Evolutionary conservation across 2,329 filamentous ascomycete genomes (phyloP), one percentile per base, ranked within the genome.

Genomic region (Phyllachora maydis): DNA sequence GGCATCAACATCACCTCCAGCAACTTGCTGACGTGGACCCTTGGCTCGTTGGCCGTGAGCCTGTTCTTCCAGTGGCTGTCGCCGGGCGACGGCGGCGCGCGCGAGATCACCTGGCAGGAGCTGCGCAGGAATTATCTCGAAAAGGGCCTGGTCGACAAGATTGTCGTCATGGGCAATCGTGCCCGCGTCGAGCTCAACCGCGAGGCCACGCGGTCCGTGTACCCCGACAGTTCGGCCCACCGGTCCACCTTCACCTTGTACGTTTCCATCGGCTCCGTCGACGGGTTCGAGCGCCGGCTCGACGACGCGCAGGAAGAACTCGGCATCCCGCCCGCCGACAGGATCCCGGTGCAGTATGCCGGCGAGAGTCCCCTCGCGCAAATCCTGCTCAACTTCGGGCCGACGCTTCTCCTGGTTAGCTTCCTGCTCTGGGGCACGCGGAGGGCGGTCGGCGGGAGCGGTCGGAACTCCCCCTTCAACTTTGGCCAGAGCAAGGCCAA

Each of bases 71-170:
- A n/a, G n/a, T n/a, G n/a, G n/a, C n/a, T n/a, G n/a, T n/a, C n/a
- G n/a, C n/a, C n/a, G n/a, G n/a, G n/a, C n/a, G n/a, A n/a, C n/a
- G n/a, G n/a, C n/a, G n/a, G n/a, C n/a, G n/a, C n/a, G n/a, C n/a
- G 69, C 39, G 85, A 98, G 43, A 93, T 98, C 28, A 95, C 88
- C 26, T 98, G 82, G 79, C 83, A 98, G 50, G 88, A 98, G 51
- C 79, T 98, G 52, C 63, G 78, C 32, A 83, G 69, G 36, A 88
- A 81, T 16, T 95, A 92, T 58, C 59, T 98, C 30, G 82, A 93
- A 50, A 93, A 91, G 57, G 88, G 88, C 6, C 61, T 98, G 13
- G 83, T 98, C 11, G 78, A 93, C 52, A 93, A 83, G 54, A 62
- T 98, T 11, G 72, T 91, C 16, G 64, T 92, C 24, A 70, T 82